Percentiles rank a stretch among this genome's conserved stretches.
Evolutionary conservation across 805 yeast genomes (phyloP).

Genomic region (Pichia occidentalis): DNA sequence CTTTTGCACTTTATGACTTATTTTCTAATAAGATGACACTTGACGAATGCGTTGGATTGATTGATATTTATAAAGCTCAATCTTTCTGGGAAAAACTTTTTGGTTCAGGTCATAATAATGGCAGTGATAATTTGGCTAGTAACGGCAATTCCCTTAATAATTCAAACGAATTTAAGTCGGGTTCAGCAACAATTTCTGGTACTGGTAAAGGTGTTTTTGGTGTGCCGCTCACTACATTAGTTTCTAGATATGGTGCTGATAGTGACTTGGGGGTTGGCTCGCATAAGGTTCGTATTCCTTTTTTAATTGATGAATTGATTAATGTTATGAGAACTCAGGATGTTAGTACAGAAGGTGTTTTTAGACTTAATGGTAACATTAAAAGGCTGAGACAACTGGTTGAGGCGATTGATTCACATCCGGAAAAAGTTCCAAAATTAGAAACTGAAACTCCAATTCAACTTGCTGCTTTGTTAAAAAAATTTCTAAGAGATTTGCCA

Average conservation of each 20-base stretch:
- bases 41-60: conserved; percentile 36
- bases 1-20: conserved; percentile 40
- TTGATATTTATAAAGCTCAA: conserved; percentile 36
- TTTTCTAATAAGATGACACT: conserved; percentile 24
- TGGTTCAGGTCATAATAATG: conserved; percentile 15
- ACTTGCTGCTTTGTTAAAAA: conserved; percentile 86
- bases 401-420: conserved; percentile 61
- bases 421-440: conserved; percentile 58
- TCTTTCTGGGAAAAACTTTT: conserved; percentile 51
- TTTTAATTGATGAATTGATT: conserved; percentile 79
- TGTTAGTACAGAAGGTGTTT: conserved; percentile 92
- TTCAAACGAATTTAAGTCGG: conserved; percentile 15
- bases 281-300: conserved; percentile 70
- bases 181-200: conserved; percentile 15
- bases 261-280: conserved; percentile 84
- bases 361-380: conserved; percentile 94
- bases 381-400: conserved; percentile 68
- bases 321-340: conserved; percentile 82
- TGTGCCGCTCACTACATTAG: conserved; percentile 60
- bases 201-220: conserved; percentile 61
- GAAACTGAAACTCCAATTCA: conserved; percentile 78
- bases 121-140: neutral
- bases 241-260: conserved; percentile 68
- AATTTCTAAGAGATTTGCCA: conserved; percentile 87
- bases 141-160: conserved; percentile 6